These are phyloP conservation scores for Raphanus raphanistrum DNA, from an alignment of 345 rosid genomes.

Conservation along the genomic window DNA sequence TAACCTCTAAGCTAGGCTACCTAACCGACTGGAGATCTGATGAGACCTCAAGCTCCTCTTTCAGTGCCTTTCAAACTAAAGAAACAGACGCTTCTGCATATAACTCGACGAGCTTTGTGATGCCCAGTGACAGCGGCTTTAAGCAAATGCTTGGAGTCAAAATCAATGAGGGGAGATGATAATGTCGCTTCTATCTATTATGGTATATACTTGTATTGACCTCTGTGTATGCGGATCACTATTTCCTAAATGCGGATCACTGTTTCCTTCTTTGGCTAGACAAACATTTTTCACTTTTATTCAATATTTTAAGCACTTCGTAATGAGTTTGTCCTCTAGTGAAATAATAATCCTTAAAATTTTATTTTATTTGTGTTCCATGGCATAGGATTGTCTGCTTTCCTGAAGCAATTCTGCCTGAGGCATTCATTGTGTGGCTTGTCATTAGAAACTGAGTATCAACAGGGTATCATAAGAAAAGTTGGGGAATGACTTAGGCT, in stretches of 20 bases:
- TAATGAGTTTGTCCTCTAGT: neutral
- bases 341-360: neutral
- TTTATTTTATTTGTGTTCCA: neutral
- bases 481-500: too few relatives aligned
- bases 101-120: conserved; percentile 20
- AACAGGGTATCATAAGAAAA: too few relatives aligned
- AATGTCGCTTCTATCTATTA: neutral
- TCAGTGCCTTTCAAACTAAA: conserved; percentile 22
- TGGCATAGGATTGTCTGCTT: too few relatives aligned
- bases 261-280: neutral
- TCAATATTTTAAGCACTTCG: neutral
- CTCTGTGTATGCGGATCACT: too few relatives aligned
- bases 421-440: too few relatives aligned
- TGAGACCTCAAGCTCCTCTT: conserved; percentile 39
- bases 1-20: conserved; percentile 49
- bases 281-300: neutral
- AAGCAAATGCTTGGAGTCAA: conserved; percentile 31
- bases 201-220: neutral
- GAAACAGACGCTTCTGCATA: neutral
- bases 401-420: too few relatives aligned
- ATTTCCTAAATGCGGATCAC: neutral
- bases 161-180: conserved; percentile 27
- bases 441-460: too few relatives aligned
- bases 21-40: conserved; percentile 53
- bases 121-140: neutral